Base-by-base conservation (phyloP, 202 grass and related monocot genomes). In the Elaeis oleifera region DNA sequence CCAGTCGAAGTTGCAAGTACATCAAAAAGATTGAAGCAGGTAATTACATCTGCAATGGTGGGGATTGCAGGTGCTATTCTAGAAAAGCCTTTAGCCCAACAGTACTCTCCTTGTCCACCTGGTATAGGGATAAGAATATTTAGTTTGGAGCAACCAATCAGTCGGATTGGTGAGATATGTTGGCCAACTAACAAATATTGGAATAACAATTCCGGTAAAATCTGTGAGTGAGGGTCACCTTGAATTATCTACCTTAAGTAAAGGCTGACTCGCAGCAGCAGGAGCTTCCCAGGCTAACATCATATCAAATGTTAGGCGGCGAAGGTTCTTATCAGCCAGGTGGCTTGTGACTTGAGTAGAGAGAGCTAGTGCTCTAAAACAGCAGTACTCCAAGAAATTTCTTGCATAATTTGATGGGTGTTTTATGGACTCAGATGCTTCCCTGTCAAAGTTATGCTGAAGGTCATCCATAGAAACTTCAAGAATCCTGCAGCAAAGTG, bases 201-300 rank as follows among this genome's bases (percentile, higher is more conserved):
- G 36, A 13, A 13, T 14, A 44, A 44, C 9, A 44, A 44, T 44
- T 44, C 9, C 36, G 0, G 9, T 44, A 44, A 44, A 44, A 44
- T 44, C 36, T 44, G 11, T 44, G 11, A 3, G 36, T 2, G 36
- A 13, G 36, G 36, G 11, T 44, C 36, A 14, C 36, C 11, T 13
- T 14, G 2, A 44, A 44, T 44, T 13, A 49, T 55, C 20, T 75
- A 96, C 87, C 87, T 91, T 91, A 60, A 69, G 72, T 53, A 51
- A 55, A 65, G 73, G 70, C 49, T 89, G 84, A 50, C 71, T 83
- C 71, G 79, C 74, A 36, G 78, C 84, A 56, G 76, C 84, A 59
- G 90, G 82, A 63, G 80, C 32, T 58, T 97, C 92, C 92, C 92
- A 97, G 61, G 88, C 88, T 80, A 97, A 68, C 92, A 97, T 97